A percentile compares a stretch with the other conserved stretches of the same genome.
phyloP scores from a whole-genome alignment of 495 filamentous ascomycete species.

The Choiromyces venosus region DNA sequence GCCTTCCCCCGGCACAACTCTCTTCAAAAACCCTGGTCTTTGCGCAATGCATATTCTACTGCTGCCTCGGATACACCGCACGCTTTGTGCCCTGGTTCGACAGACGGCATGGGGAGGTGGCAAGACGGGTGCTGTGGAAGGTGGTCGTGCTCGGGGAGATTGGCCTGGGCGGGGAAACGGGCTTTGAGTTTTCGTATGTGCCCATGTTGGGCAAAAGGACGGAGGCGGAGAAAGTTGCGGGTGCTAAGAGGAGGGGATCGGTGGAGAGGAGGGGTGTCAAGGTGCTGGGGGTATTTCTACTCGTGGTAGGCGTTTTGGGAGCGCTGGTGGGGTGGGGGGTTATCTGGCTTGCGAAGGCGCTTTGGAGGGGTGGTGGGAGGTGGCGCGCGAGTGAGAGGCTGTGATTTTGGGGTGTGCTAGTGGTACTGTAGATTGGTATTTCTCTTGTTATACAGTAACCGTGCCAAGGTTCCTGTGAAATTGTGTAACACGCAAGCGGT shows the following conservation, averaged over 20 bases:
- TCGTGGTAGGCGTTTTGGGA: constrained; percentile 15
- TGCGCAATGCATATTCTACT: constrained; percentile 65
- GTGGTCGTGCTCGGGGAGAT: constrained; percentile 52
- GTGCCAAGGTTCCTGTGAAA: too few species aligned
- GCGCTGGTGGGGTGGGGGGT: constrained; percentile 15
- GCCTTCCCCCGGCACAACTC: constrained; percentile 52
- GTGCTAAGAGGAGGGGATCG: constrained; percentile 16
- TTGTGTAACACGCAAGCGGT: too few species aligned
- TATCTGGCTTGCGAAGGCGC: constrained; percentile 4
- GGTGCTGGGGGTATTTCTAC: constrained; percentile 22
- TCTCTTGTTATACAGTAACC: too few species aligned
- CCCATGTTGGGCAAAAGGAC: constrained; percentile 43
- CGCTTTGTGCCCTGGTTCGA: constrained; percentile 57
- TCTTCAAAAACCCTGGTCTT: constrained; percentile 59
- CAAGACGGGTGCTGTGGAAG: constrained; percentile 51
- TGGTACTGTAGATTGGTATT: too few species aligned
- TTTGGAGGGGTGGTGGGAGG: constrained; percentile 6
- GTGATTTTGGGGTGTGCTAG: too few species aligned
- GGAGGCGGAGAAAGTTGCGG: constrained; percentile 20
- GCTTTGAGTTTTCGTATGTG: constrained; percentile 63
- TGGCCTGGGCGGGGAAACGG: constrained; percentile 54
- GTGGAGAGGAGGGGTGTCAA: constrained; percentile 17
- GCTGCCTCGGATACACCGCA: constrained; percentile 51
- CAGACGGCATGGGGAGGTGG: constrained; percentile 51
- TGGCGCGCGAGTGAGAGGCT: too few species aligned